Evolutionary conservation across 148 eudicot species (phyloP), one percentile per base, ranked within the genome.

Genomic region (Silene conica): DNA sequence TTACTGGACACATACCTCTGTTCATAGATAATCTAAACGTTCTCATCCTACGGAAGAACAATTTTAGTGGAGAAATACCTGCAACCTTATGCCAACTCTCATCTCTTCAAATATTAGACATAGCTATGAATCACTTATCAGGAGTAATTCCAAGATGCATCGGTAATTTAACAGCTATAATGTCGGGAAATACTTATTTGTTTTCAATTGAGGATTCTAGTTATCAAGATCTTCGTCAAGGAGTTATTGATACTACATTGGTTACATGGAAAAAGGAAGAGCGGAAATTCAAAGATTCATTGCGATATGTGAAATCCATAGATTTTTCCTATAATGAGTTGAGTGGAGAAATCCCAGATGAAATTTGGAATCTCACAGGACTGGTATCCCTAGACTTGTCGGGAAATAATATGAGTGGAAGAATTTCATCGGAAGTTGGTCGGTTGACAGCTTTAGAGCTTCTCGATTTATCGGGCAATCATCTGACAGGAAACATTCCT

Each of bases 221-320:
- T n/a, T n/a, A n/a, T n/a, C n/a, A n/a, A n/a, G n/a, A n/a, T n/a
- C n/a, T n/a, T n/a, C n/a, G n/a, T n/a, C 9, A 11, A 13, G 18
- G 28, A 58, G n/a, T n/a, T n/a, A n/a, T 20, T 58, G 76, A 75
- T 23, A 22, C 72, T 56, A 22, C 72, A 14, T 43, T 6, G 62
- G 23, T 75, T 9, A 56, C 60, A 62, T 75, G 78, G 78, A 75
- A 75, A 67, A 67, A 65, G 69, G 43, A 21, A 57, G 78, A 75
- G 5, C 78, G 67, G 6, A 67, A 63, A 23, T 67, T 75, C 15
- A 67, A 50, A 62, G 14, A 14, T 0, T 56, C 73, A n/a, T 4
- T 75, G 43, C 21, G 28, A 26, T 26, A 56, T 7, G 78, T 75
- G 9, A 75, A 67, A 41, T 56, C 72, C 73, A 67, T 75, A 8